Conservation (phyloP, 495 filamentous ascomycete genomes). For the Echria macrotheca region DNA sequence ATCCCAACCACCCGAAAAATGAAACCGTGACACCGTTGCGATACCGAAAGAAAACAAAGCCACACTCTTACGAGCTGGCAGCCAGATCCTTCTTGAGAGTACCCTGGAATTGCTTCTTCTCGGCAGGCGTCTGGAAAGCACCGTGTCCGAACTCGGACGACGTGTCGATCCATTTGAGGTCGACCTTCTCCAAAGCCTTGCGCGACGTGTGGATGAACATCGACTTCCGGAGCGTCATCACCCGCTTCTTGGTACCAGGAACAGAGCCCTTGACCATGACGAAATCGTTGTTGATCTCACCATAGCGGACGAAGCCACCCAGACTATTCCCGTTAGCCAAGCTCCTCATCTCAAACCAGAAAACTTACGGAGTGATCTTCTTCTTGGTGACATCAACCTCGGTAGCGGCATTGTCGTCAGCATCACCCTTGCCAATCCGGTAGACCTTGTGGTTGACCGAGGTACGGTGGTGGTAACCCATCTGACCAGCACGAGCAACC, state of each 20-base stretch:
- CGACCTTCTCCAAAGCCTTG: slow-evolving; percentile 95
- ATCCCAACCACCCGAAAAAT: slow-evolving; percentile 39
- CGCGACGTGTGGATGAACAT: slow-evolving; percentile 97
- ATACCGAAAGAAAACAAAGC: slow-evolving; percentile 40
- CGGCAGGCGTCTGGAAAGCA: slow-evolving; percentile 95
- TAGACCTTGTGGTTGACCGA: slow-evolving; percentile 99
- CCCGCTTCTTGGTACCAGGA: slow-evolving; percentile 98
- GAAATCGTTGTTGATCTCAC: slow-evolving; percentile 99
- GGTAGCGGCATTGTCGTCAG: slow-evolving; percentile 86
- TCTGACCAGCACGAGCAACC: slow-evolving; percentile 99
- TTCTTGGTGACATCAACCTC: slow-evolving; percentile 98
- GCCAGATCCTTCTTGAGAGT: slow-evolving; percentile 98
- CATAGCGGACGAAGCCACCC: slow-evolving; percentile 98
- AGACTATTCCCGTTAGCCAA: slow-evolving; percentile 53
- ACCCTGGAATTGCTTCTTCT: slow-evolving; percentile 93
- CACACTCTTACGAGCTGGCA: slow-evolving; percentile 56
- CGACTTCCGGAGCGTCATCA: slow-evolving; percentile 98
- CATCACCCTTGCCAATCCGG: slow-evolving; percentile 87
- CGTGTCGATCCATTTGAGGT: slow-evolving; percentile 99
- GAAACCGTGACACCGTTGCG: slow-evolving; percentile 51
- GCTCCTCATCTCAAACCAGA: background rate
- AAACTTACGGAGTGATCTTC: slow-evolving; percentile 95
- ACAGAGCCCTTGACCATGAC: slow-evolving; percentile 96
- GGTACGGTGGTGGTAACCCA: slow-evolving; percentile 99
- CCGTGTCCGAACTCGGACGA: slow-evolving; percentile 99